A percentile compares a stretch with the other conserved stretches of the same genome.
Evolutionary conservation across 2,329 filamentous ascomycete species (phyloP).

Genomic region (Arthrocladium fulminans): DNA sequence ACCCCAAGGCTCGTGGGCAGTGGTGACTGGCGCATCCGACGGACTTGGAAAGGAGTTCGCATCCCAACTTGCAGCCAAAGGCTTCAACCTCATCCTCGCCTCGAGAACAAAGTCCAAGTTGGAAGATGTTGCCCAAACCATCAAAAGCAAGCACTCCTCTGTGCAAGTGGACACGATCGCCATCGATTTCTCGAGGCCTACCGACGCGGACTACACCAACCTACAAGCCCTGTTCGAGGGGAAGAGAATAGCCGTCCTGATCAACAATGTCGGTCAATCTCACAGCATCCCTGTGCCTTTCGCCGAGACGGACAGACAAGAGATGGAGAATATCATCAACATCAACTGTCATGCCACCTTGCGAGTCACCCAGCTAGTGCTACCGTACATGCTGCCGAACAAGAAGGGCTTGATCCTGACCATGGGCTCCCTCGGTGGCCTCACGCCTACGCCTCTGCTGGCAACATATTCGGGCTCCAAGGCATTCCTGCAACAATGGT

Average conservation of each 20-base stretch:
- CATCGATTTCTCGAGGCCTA: slow-evolving; percentile 76
- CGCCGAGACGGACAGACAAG: slow-evolving; percentile 64
- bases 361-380: slow-evolving; percentile 74
- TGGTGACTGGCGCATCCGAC: slow-evolving; percentile 91
- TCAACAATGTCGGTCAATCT: slow-evolving; percentile 96
- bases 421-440: slow-evolving; percentile 93
- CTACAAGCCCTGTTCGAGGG: slow-evolving; percentile 60
- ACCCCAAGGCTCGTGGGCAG: slow-evolving; percentile 83
- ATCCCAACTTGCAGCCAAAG: slow-evolving; percentile 76
- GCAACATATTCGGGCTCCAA: slow-evolving; percentile 97
- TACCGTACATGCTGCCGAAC: slow-evolving; percentile 73
- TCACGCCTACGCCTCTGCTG: slow-evolving; percentile 81
- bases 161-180: slow-evolving; percentile 69
- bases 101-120: slow-evolving; percentile 95
- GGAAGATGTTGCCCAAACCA: slow-evolving; percentile 63
- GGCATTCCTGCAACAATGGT: slow-evolving; percentile 97
- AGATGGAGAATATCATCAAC: slow-evolving; percentile 82
- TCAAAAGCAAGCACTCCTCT: slow-evolving; percentile 59
- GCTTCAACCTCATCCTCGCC: slow-evolving; percentile 90
- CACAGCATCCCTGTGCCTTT: slow-evolving; percentile 91
- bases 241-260: slow-evolving; percentile 73
- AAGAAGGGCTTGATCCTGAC: slow-evolving; percentile 85
- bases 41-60: slow-evolving; percentile 96
- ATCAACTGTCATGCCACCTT: slow-evolving; percentile 93
- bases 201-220: slow-evolving; percentile 66